Evolutionary conservation across 164 flowering plant genomes (phyloP).

Genomic region (Pachysandra terminalis): DNA sequence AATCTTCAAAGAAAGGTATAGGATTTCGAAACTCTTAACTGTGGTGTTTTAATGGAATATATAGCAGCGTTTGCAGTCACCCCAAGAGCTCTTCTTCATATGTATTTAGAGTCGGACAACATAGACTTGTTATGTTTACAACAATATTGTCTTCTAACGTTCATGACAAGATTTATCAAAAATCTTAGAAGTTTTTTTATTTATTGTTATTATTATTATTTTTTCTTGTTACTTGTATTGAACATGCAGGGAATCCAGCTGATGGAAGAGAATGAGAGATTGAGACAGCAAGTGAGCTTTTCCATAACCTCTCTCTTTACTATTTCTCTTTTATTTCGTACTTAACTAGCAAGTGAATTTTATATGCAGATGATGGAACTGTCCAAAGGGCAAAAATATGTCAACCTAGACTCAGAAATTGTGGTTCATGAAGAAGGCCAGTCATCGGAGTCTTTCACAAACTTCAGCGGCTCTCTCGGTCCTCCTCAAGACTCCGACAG

Average conservation of each 20-base stretch:
- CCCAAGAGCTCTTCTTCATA: too few relatives aligned
- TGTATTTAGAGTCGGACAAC: too few relatives aligned
- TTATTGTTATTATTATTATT: too few relatives aligned
- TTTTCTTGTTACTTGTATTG: background rate
- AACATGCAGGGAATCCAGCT: constrained; percentile 52
- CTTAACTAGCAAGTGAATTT: background rate
- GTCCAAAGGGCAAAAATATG: constrained; percentile 21
- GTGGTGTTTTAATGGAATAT: too few relatives aligned
- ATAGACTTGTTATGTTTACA: too few relatives aligned
- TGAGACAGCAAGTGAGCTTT: constrained; percentile 52
- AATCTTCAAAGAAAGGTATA: background rate
- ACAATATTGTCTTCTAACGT: too few relatives aligned
- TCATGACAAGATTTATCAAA: too few relatives aligned
- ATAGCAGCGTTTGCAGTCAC: too few relatives aligned
- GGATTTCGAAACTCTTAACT: background rate
- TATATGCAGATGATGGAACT: constrained; percentile 41
- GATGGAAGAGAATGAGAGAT: constrained; percentile 65
- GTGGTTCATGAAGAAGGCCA: constrained; percentile 63
- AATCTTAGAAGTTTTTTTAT: too few relatives aligned
- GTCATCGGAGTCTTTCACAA: constrained; percentile 49
- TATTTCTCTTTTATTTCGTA: background rate
- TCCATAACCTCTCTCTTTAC: background rate
- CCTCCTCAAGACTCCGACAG: constrained; percentile 40
- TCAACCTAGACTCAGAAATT: constrained; percentile 37
- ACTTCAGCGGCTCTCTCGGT: constrained; percentile 23